phyloP scores from a whole-genome alignment of 164 flowering plant genomes.

The Chloranthus sessilifolius region DNA sequence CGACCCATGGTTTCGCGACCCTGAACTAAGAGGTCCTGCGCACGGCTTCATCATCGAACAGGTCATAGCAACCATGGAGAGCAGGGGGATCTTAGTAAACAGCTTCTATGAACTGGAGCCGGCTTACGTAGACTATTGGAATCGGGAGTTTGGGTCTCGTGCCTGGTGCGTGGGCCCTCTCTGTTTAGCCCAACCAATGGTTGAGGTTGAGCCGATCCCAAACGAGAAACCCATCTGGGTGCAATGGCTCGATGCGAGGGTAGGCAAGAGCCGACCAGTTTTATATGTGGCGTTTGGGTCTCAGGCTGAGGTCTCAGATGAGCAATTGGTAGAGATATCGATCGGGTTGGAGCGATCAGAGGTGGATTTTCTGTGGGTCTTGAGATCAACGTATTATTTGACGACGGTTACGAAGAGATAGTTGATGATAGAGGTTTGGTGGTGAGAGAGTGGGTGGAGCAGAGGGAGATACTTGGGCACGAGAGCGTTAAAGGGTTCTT shows the following conservation, averaged over 20 bases:
- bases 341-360: slow-evolving; percentile 18
- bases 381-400: slow-evolving; percentile 6
- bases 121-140: slow-evolving; percentile 11
- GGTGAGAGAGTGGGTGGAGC: slow-evolving; percentile 25
- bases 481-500: slow-evolving; percentile 22
- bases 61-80: neutral
- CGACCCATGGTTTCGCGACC: neutral
- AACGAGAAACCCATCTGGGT: neutral
- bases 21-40: slow-evolving; percentile 4
- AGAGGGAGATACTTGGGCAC: slow-evolving; percentile 20
- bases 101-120: slow-evolving; percentile 28
- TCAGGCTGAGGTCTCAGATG: slow-evolving; percentile 14
- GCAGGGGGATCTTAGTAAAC: slow-evolving; percentile 22
- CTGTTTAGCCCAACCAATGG: slow-evolving; percentile 15
- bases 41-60: slow-evolving; percentile 10
- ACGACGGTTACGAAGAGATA: slow-evolving; percentile 18
- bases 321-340: slow-evolving; percentile 18
- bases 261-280: slow-evolving; percentile 3
- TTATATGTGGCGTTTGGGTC: slow-evolving; percentile 24
- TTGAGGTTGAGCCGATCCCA: neutral
- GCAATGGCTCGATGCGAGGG: slow-evolving; percentile 15
- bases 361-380: slow-evolving; percentile 19
- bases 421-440: slow-evolving; percentile 18
- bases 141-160: slow-evolving; percentile 1
- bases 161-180: slow-evolving; percentile 27